Conservation (phyloP, 306 rosid genomes). For the Cercis canadensis region DNA sequence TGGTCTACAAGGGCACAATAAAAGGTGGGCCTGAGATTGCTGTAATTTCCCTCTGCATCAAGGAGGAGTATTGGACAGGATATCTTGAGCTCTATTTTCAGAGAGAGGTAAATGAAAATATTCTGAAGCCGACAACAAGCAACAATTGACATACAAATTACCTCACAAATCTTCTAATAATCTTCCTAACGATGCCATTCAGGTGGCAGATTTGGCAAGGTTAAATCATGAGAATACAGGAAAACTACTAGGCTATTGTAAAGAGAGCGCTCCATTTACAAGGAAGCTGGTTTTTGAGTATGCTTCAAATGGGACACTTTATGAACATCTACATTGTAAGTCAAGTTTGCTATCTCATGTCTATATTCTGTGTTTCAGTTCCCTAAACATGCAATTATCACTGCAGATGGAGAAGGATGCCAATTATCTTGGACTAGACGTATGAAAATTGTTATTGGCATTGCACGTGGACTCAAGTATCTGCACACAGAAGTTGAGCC, state of each 20-base stretch:
- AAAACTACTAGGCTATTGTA: constrained; percentile 88
- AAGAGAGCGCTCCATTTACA: constrained; percentile 81
- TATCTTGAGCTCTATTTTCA: constrained; percentile 92
- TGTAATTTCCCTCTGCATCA: constrained; percentile 87
- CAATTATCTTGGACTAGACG: constrained; percentile 92
- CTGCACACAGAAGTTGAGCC: constrained; percentile 91
- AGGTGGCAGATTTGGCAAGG: constrained; percentile 94
- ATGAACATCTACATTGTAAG: constrained; percentile 92
- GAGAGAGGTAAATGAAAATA: constrained; percentile 72
- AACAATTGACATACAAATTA: constrained; percentile 23
- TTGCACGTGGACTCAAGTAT: constrained; percentile 87
- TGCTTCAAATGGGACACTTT: constrained; percentile 92
- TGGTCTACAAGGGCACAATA: constrained; percentile 93
- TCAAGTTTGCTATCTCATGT: constrained; percentile 31
- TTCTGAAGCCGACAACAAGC: constrained; percentile 25
- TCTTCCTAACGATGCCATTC: constrained; percentile 33
- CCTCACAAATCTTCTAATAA: constrained; percentile 21
- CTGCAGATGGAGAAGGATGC: constrained; percentile 86
- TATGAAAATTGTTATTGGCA: constrained; percentile 83
- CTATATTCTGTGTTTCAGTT: constrained; percentile 13
- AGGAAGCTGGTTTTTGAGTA: constrained; percentile 97
- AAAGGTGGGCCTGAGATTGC: constrained; percentile 97
- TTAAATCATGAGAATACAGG: constrained; percentile 80
- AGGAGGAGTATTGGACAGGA: constrained; percentile 91
- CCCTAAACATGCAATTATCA: constrained; percentile 39